Evolutionary conservation across 495 filamentous ascomycete genomes (phyloP).

Genomic region (Xylaria grammica): DNA sequence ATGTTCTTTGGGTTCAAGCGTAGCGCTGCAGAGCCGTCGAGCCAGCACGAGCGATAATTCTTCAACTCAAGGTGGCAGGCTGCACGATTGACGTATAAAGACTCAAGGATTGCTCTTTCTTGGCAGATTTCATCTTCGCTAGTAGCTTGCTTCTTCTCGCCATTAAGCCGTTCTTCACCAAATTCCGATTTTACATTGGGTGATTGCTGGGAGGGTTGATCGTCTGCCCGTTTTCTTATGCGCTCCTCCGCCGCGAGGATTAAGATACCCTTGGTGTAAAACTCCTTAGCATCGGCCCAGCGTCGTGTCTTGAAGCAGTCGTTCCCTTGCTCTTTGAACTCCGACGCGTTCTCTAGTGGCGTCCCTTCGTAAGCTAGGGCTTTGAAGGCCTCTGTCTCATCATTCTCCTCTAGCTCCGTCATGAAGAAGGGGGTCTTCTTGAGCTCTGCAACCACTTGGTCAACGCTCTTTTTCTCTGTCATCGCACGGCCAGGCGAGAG

Average conservation of each 20-base stretch:
- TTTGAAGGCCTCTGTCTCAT: slow-evolving; percentile 81
- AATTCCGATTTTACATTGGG: slow-evolving; percentile 36
- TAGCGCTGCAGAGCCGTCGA: slow-evolving; percentile 81
- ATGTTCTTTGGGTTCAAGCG: slow-evolving; percentile 76
- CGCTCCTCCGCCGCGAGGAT: slow-evolving; percentile 66
- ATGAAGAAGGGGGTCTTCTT: slow-evolving; percentile 92
- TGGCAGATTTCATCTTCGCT: slow-evolving; percentile 56
- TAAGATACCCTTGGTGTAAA: slow-evolving; percentile 81
- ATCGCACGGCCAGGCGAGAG: slow-evolving; percentile 67
- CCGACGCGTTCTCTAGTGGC: slow-evolving; percentile 73
- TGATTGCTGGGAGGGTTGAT: slow-evolving; percentile 21
- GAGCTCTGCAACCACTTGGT: slow-evolving; percentile 75
- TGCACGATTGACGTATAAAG: slow-evolving; percentile 83
- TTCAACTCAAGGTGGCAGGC: slow-evolving; percentile 73
- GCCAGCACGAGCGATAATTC: slow-evolving; percentile 83
- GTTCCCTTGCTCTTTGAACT: slow-evolving; percentile 89
- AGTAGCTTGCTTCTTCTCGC: slow-evolving; percentile 37
- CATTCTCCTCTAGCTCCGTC: slow-evolving; percentile 86
- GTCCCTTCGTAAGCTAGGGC: slow-evolving; percentile 94
- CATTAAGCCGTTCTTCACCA: slow-evolving; percentile 21
- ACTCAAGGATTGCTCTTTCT: slow-evolving; percentile 68
- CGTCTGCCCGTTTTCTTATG: slow-evolving; percentile 36
- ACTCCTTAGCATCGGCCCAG: slow-evolving; percentile 87
- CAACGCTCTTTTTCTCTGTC: slow-evolving; percentile 64
- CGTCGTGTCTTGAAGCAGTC: slow-evolving; percentile 75